phyloP scores from a whole-genome alignment of 2,329 filamentous ascomycete species.

The Diaporthe amygdali region DNA sequence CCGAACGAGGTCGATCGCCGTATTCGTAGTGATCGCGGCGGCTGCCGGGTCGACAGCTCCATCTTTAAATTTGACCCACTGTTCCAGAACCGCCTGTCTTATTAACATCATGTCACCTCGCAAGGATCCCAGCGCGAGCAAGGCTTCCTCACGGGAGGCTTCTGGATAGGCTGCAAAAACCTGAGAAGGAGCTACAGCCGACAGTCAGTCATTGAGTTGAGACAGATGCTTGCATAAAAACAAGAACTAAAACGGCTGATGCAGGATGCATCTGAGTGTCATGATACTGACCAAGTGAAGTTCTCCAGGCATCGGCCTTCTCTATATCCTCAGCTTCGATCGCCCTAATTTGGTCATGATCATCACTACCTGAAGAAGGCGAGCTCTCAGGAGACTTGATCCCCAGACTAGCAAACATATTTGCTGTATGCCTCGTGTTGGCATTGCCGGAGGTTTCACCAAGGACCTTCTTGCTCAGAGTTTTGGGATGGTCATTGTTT shows the following conservation, averaged over 20 bases:
- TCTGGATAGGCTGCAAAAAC: slow-evolving; percentile 7
- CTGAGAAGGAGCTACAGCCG: neutral
- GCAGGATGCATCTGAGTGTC: neutral
- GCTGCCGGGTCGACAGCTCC: neutral
- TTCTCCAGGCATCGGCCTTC: slow-evolving; percentile 4
- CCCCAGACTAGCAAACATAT: neutral
- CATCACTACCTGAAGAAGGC: neutral
- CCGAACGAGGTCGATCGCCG: slow-evolving; percentile 4
- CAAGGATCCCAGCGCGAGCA: neutral
- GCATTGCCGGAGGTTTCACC: slow-evolving; percentile 1
- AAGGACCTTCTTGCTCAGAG: neutral
- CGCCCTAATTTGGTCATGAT: neutral
- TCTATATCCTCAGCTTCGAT: neutral
- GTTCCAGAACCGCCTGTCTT: neutral
- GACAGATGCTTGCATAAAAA: neutral
- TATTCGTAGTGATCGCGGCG: slow-evolving; percentile 8
- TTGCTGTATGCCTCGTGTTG: neutral
- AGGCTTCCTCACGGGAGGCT: slow-evolving; percentile 6
- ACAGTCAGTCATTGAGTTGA: neutral
- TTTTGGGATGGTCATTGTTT: neutral
- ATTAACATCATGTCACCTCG: slow-evolving; percentile 1
- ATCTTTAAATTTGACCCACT: neutral
- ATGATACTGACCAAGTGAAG: neutral
- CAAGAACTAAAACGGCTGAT: neutral
- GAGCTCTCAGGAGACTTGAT: neutral